These are phyloP conservation scores for Cordyceps cateniannulata DNA, from an alignment of 2,329 filamentous ascomycete species.

Conservation along the genomic window DNA sequence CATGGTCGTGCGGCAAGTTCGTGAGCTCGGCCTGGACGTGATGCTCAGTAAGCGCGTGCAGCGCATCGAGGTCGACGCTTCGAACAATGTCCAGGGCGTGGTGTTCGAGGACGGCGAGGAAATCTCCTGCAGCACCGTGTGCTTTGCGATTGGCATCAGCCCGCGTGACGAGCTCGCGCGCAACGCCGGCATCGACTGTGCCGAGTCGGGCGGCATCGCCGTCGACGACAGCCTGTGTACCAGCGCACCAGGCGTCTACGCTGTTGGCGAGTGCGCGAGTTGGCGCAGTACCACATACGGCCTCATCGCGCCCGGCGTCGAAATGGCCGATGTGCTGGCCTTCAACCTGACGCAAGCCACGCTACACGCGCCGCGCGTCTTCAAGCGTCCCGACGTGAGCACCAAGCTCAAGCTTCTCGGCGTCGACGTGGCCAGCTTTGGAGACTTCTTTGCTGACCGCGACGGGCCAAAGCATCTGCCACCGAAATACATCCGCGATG, in stretches of 20 bases:
- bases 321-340: slow-evolving; percentile 86
- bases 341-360: slow-evolving; percentile 87
- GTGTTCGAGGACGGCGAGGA: slow-evolving; percentile 74
- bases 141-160: slow-evolving; percentile 84
- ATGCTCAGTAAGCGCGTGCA: slow-evolving; percentile 70
- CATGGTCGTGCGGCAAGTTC: slow-evolving; percentile 77
- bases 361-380: slow-evolving; percentile 59
- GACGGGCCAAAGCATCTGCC: slow-evolving; percentile 76
- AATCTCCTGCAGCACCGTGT: slow-evolving; percentile 73
- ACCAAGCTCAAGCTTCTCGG: slow-evolving; percentile 87
- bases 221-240: slow-evolving; percentile 63
- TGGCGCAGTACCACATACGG: slow-evolving; percentile 85
- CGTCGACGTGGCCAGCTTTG: slow-evolving; percentile 87
- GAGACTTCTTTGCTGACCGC: slow-evolving; percentile 86
- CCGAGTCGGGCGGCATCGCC: slow-evolving; percentile 61
- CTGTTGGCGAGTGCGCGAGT: slow-evolving; percentile 85
- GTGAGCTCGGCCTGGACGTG: slow-evolving; percentile 71
- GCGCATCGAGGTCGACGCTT: slow-evolving; percentile 60
- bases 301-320: slow-evolving; percentile 80
- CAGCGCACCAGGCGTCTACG: slow-evolving; percentile 67
- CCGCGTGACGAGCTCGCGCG: slow-evolving; percentile 72
- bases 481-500: slow-evolving; percentile 32
- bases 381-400: slow-evolving; percentile 80
- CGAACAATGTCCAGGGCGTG: slow-evolving; percentile 65
- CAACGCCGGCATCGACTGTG: slow-evolving; percentile 63